Evolutionary conservation across 768 basidiomycete genomes (phyloP).

Genomic region (Pleurotus ostreatus): DNA sequence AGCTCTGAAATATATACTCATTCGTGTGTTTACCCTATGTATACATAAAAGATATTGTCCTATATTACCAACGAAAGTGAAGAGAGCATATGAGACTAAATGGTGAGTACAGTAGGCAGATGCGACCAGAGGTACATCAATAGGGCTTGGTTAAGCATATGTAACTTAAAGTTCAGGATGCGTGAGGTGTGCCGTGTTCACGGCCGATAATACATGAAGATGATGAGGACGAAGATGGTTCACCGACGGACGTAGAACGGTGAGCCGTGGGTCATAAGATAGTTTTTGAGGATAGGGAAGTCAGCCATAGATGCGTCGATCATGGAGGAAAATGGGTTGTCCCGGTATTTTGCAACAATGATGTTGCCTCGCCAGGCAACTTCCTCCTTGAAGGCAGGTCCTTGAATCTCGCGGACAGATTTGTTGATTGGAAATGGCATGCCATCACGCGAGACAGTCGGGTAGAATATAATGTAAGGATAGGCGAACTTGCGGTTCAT

Average conservation of each 20-base stretch:
- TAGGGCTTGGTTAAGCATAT: too few species aligned
- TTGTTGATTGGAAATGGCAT: constrained; percentile 83
- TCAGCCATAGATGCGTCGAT: constrained; percentile 79
- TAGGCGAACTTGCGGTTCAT: constrained; percentile 77
- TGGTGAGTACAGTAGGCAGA: neutral
- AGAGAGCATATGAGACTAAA: neutral
- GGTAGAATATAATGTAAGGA: constrained; percentile 82
- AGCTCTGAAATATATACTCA: constrained; percentile 26
- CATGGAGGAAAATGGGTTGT: constrained; percentile 53
- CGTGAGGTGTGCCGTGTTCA: too few species aligned
- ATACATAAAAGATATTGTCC: constrained; percentile 12
- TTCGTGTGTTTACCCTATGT: constrained; percentile 8
- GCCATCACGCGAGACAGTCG: constrained; percentile 68
- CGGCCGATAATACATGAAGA: too few species aligned
- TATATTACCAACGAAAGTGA: constrained; percentile 8
- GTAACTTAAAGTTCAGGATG: too few species aligned
- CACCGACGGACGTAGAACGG: constrained; percentile 35
- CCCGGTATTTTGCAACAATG: constrained; percentile 67
- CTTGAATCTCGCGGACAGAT: constrained; percentile 72
- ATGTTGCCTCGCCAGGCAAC: constrained; percentile 79
- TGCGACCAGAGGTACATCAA: neutral
- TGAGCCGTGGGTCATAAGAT: constrained; percentile 62
- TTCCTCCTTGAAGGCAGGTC: constrained; percentile 52
- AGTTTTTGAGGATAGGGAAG: constrained; percentile 79
- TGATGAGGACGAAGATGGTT: neutral